Evolutionary conservation across 768 basidiomycete genomes (phyloP), one percentile per base, ranked within the genome.

Genomic region (Sporobolomyces roseus): DNA sequence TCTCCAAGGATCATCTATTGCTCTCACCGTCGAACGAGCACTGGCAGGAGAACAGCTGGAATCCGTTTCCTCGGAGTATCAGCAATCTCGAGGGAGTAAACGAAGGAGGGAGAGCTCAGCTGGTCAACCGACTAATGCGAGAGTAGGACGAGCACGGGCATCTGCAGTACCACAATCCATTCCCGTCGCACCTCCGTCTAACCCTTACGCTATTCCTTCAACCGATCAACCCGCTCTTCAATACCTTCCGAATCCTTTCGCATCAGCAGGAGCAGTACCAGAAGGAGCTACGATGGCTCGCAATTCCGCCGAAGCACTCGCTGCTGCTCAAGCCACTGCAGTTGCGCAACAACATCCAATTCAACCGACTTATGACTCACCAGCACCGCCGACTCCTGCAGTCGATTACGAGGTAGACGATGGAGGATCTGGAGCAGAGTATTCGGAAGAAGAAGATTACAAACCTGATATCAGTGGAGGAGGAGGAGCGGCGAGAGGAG

Each of bases 271-370:
- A 9, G 53, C 69, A 8, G 29, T 66, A 3, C 69, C 69, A 7
- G 54, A 65, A 71, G 74, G 36, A 83, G 83, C 72, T 82, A 83
- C 73, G 79, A 83, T 73, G 76, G 75, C 52, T 52, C 80, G 63
- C 82, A 86, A 77, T 82, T 84, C 33, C 64, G 83, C 25, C 78
- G 81, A 64, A 73, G 76, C 61, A 82, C 84, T 61, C 81, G 82
- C 66, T 81, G 84, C 72, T 54, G 83, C 66, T 81, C 81, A 14
- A 80, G 83, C 49, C 75, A 80, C 35, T 79, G 82, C 61, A 79
- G 81, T 83, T 35, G 36, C 38, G 32, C 56, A 58, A 45, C 56
- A 58, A 45, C 38, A 4, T 27, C 54, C 56, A 58, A 17, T 23
- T 23, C 14, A 45, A 58, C 83, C 62, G n/a, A n/a, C 33, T 79